Base-by-base conservation (phyloP, 495 filamentous ascomycete species). In the Hypoxylon intermedium region DNA sequence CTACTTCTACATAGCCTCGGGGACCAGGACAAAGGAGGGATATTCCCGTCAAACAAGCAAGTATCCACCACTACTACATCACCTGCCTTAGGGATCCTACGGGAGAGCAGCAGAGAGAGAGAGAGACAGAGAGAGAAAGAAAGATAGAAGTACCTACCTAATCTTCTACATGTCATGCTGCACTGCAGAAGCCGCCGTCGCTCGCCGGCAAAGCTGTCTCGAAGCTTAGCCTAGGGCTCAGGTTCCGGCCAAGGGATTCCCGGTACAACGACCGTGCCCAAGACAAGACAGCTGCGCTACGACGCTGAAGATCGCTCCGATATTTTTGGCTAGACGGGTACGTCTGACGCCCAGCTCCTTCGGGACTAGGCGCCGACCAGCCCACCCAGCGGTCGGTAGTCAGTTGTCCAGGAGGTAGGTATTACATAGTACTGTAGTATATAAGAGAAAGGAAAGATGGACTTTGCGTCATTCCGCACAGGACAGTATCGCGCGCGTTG, bases 281-380 rank as follows among this genome's bases (percentile, higher is more conserved):
- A 65, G 62, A 65, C 40, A 60, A n/a, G 55, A 59, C 55, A 55
- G 61, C 62, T 65, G 62, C 62, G 62, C 51, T 65, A 50, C 62
- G 51, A 65, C 62, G 56, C 62, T 65, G 60, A 60, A 60, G 56
- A 60, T 65, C 56, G 56, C 62, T 65, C 56, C 52, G 56, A 65
- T 65, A 60, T 65, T 65, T 65, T 37, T 65, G 62, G 56, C 62
- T 65, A 54, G 62, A 65, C 56, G 62, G 62, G 62, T 65, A 63
- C 53, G 31, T 58, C 48, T 55, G 40, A 23, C 30, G 52, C 61
- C 54, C 61, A 65, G 49, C 61, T 48, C 56, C 56, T 60, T 65
- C 62, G 62, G 62, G 52, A 65, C 62, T 56, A 65, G 51, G 46
- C 62, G 13, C 62, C 56, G 46, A 56, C 56, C 62, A 65, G 51